phyloP scores from a whole-genome alignment of 352 stramenopile genomes.

The Pythium rhizo-oryzae region DNA sequence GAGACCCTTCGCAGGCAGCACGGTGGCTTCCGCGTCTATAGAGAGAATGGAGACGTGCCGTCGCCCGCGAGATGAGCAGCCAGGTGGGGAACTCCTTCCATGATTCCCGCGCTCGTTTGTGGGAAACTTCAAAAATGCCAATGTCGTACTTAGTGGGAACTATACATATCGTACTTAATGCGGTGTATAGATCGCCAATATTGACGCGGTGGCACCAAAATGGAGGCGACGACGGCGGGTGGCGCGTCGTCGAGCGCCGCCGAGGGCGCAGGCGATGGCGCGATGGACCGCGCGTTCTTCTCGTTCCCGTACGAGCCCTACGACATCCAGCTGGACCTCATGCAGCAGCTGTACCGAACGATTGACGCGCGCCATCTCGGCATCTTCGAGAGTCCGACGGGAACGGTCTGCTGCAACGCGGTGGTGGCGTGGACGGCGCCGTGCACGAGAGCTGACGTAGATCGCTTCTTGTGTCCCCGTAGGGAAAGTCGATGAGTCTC shows the following conservation, averaged over 20 bases:
- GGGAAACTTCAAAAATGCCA: conserved; percentile 5
- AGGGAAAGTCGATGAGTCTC: conserved; percentile 93
- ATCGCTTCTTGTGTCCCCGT: neutral
- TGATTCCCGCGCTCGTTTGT: neutral
- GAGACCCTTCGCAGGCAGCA: too few species aligned
- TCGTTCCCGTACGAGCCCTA: conserved; percentile 92
- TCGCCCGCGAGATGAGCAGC: neutral
- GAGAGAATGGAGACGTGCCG: neutral
- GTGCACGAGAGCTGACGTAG: too few species aligned
- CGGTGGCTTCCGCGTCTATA: too few species aligned
- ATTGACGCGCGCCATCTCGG: conserved; percentile 84
- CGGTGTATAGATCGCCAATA: neutral
- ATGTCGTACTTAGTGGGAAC: conserved; percentile 2
- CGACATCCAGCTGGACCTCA: conserved; percentile 88
- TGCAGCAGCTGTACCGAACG: conserved; percentile 83
- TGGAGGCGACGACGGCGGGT: neutral
- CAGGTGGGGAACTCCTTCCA: neutral
- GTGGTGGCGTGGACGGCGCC: neutral
- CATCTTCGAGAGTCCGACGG: conserved; percentile 93
- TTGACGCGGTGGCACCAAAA: neutral
- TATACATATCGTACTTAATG: conserved; percentile 15
- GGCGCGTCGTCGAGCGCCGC: neutral
- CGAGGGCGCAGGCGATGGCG: neutral
- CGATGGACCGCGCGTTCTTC: conserved; percentile 60
- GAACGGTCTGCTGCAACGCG: conserved; percentile 49